phyloP scores from a whole-genome alignment of 805 yeast genomes.

The Saccharomycopsis malanga region DNA sequence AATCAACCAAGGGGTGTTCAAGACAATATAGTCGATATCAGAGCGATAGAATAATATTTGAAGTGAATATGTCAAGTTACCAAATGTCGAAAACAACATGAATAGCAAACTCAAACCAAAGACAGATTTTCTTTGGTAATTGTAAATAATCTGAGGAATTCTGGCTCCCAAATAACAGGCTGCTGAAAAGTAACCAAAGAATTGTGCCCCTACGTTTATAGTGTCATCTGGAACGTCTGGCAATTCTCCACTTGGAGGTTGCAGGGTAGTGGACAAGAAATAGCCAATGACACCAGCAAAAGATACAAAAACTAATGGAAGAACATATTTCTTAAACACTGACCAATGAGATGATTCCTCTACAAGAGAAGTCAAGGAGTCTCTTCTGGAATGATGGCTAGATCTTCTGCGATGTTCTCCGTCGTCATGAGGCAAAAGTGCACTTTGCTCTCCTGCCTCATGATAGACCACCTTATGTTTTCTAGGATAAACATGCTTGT shows the following conservation, averaged over 20 bases:
- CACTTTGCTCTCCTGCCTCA: constrained; percentile 20
- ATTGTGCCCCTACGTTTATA: constrained; percentile 48
- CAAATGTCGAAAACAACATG: constrained; percentile 66
- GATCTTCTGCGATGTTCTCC: constrained; percentile 5
- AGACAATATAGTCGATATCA: constrained; percentile 50
- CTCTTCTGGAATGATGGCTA: constrained; percentile 30
- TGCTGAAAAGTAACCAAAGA: constrained; percentile 67
- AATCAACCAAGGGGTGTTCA: constrained; percentile 68
- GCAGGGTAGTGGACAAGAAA: constrained; percentile 33
- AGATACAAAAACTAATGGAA: constrained; percentile 57
- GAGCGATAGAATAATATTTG: constrained; percentile 62
- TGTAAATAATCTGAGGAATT: constrained; percentile 81
- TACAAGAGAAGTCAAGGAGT: constrained; percentile 46
- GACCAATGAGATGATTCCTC: constrained; percentile 42
- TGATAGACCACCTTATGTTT: constrained; percentile 25
- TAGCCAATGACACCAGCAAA: constrained; percentile 59
- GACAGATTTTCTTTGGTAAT: constrained; percentile 69
- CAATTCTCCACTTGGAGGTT: constrained; percentile 24
- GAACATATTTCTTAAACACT: constrained; percentile 41
- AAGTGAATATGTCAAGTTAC: constrained; percentile 68
- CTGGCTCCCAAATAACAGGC: constrained; percentile 63
- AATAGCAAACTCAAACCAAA: constrained; percentile 80
- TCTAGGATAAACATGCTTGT: constrained; percentile 40
- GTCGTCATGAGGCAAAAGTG: neutral
- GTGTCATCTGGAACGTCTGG: constrained; percentile 24